phyloP scores from a whole-genome alignment of 1,284 basidiomycete species.

The Grifola frondosa region DNA sequence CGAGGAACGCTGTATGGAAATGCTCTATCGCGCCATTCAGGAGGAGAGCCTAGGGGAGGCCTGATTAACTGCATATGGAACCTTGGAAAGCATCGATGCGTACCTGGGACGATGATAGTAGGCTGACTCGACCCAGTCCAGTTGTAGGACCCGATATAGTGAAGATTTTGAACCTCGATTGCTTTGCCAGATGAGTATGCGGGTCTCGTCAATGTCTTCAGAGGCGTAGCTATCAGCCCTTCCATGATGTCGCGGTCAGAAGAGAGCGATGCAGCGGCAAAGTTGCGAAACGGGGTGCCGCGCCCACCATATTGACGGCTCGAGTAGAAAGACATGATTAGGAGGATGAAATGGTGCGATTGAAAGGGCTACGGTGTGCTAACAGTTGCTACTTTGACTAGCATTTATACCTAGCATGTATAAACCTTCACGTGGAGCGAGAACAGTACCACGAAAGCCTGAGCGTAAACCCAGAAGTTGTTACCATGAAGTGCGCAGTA shows the following conservation, averaged over 20 bases:
- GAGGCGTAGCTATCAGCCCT: slow-evolving; percentile 1
- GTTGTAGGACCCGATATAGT: slow-evolving; percentile 55
- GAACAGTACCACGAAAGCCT: too few species aligned
- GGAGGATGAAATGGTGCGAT: too few species aligned
- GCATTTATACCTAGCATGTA: too few species aligned
- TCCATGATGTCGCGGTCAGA: slow-evolving; percentile 12
- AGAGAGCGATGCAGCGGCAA: slow-evolving; percentile 1
- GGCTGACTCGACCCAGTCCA: slow-evolving; percentile 45
- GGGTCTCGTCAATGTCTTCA: slow-evolving; percentile 9
- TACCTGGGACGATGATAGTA: slow-evolving; percentile 60
- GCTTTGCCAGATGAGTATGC: not conserved
- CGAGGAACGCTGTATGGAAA: slow-evolving; percentile 46
- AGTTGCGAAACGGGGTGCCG: too few species aligned
- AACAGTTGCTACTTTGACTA: too few species aligned
- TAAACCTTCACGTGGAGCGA: too few species aligned
- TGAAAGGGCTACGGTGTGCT: too few species aligned
- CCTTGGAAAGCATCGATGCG: slow-evolving; percentile 29
- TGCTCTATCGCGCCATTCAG: slow-evolving; percentile 45
- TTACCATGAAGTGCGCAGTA: too few species aligned
- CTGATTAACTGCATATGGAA: slow-evolving; percentile 30
- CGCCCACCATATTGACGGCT: too few species aligned
- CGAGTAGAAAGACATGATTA: too few species aligned
- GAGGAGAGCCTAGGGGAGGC: slow-evolving; percentile 55
- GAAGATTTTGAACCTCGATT: slow-evolving; percentile 28
- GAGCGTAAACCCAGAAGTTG: too few species aligned